Base-by-base conservation (phyloP, 805 yeast species). In the Saccharomyces jurei region DNA sequence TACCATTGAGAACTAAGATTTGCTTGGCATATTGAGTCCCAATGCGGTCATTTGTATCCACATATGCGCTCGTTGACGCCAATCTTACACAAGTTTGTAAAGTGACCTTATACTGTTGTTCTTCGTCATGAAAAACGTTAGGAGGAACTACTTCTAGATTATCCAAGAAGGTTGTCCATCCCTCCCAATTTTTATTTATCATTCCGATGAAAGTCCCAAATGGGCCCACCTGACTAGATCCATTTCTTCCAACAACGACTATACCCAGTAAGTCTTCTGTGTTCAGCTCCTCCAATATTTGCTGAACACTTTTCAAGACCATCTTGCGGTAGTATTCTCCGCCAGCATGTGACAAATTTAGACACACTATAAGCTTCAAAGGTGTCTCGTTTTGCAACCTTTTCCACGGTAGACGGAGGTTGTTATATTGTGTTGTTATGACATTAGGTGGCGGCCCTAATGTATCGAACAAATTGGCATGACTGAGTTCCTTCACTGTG, bases 171-270 rank as follows among this genome's bases (percentile, higher is more conserved):
- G 73, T 74, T 32, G 70, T 69, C 81, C 83, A 79, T 1, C 81
- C 81, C 11, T 70, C 66, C 83, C 83, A 81, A 3, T 59, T 58
- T 13, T 72, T 65, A 17, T 68, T 64, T 0, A 75, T 71, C 61
- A 78, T 74, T 2, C 84, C 84, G 46, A 77, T 66, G 57, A 74
- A 80, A 1, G 79, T 73, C 0, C 80, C 78, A 31, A 60, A 60
- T 27, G 68, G 63, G 6, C 73, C 70, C 14, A 56, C 48, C 10
- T 52, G 49, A 6, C 80, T 74, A 8, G 57, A 55, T 1, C 78
- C 77, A 61, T 78, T 74, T 50, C 74, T 68, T 1, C 84, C 84
- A 22, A 77, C 66, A 17, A 78, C 64, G 0, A 81, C 73, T 22
- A 81, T 56, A 0, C 83, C 84, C 13, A 81, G 60, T 44, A 67